Conservation (phyloP, 1,284 basidiomycete genomes). For the Fomitopsis betulina region DNA sequence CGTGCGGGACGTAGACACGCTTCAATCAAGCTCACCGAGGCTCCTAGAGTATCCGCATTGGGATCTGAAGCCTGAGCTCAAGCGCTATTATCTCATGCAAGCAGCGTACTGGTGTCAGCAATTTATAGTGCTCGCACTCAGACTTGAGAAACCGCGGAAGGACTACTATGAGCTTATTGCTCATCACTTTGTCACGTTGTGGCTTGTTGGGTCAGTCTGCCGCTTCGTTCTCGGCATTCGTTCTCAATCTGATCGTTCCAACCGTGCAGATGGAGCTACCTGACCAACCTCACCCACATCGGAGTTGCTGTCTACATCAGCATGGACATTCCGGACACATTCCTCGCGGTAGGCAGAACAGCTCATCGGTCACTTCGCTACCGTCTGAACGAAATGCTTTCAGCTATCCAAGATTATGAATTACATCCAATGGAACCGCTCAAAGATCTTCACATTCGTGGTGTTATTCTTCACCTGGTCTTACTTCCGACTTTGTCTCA, state of each 20-base stretch:
- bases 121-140: constrained; percentile 79
- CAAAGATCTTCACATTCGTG: constrained; percentile 65
- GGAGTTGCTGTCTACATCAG: constrained; percentile 93
- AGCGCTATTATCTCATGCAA: constrained; percentile 91
- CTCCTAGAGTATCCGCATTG: constrained; percentile 78
- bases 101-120: constrained; percentile 94
- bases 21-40: background rate
- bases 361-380: background rate
- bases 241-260: background rate
- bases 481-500: constrained; percentile 96
- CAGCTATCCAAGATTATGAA: constrained; percentile 85
- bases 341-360: constrained; percentile 68
- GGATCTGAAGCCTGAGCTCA: constrained; percentile 84
- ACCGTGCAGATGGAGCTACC: constrained; percentile 77
- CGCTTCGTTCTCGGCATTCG: background rate
- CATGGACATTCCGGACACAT: constrained; percentile 94
- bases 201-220: constrained; percentile 76
- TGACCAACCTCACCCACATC: constrained; percentile 79
- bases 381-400: background rate
- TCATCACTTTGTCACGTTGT: constrained; percentile 92
- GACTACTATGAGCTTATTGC: constrained; percentile 86
- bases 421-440: constrained; percentile 68
- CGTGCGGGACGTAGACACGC: constrained; percentile 11
- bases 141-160: constrained; percentile 91
- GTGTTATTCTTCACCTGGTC: constrained; percentile 79